Evolutionary conservation across 106 monocot species (phyloP), one percentile per base, ranked within the genome.

Genomic region (Dendrobium officinale): DNA sequence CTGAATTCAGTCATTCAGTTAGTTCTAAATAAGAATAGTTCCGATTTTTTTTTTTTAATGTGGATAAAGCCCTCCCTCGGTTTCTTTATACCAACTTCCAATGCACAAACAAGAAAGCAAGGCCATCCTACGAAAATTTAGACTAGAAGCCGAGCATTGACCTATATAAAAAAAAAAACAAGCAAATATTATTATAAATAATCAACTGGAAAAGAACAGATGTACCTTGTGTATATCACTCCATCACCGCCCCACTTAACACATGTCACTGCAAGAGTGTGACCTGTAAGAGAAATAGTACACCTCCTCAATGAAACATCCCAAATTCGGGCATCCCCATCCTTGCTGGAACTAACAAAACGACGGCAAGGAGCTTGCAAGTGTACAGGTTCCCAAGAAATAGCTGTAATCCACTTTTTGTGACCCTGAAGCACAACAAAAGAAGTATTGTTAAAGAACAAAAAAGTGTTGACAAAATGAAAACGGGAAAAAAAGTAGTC

Each of bases 231-330:
- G 72, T 92, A 98, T 78, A 98, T 98, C 81, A 88, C 79, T 74
- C 97, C 97, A 85, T 98, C 94, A 79, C 97, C 97, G 75, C 97
- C 94, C 97, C 97, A 98, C 49, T 92, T 98, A 19, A 98, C 97
- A 83, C 97, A 98, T 45, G 97, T 98, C 42, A 98, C 87, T 42
- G 94, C 89, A 68, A 88, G 86, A 42, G 97, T 94, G 81, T 98
- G 97, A 9, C 97, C 92, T 55, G 86, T 91, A 80, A 98, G 94
- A 81, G 42, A 81, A 74, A 89, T 86, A 67, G 89, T 75, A 73
- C 90, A 92, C 48, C 86, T 94, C 78, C 77, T 91, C 75, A 80
- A 85, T 49, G 91, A 82, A 76, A 94, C 54, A 82, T 98, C 97
- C 97, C 97, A 98, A 81, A 98, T 88, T 4, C 97, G 90, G 41